Percentiles rank a stretch among this genome's conserved stretches.
phyloP scores from a whole-genome alignment of 2,329 filamentous ascomycete species.

The Graphiopsis chlorocephala region DNA sequence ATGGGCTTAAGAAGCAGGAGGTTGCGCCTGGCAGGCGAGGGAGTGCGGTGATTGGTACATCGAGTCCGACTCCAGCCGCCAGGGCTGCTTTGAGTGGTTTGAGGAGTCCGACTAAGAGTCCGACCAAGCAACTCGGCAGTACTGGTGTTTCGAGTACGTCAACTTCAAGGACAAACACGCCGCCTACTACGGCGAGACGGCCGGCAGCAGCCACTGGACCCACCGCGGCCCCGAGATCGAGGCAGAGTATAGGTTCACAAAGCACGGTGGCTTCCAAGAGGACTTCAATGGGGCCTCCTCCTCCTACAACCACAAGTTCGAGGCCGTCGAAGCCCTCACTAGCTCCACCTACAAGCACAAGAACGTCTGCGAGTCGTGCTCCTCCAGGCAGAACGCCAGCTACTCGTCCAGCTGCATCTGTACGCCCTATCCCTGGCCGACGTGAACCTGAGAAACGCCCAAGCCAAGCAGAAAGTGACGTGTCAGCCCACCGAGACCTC shows the following conservation, averaged over 20 bases:
- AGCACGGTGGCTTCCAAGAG: slow-evolving; percentile 26
- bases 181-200: slow-evolving; percentile 48
- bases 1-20: slow-evolving; percentile 31
- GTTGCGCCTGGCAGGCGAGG: slow-evolving; percentile 25
- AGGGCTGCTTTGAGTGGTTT: slow-evolving; percentile 53
- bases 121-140: slow-evolving; percentile 66
- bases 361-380: slow-evolving; percentile 18
- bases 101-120: slow-evolving; percentile 75
- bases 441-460: slow-evolving; percentile 23
- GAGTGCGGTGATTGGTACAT: slow-evolving; percentile 53
- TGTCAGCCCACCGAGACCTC: background rate
- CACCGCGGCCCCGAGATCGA: slow-evolving; percentile 46
- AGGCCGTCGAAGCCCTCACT: slow-evolving; percentile 18
- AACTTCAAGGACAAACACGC: slow-evolving; percentile 63
- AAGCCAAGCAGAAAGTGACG: slow-evolving; percentile 22
- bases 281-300: slow-evolving; percentile 29
- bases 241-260: slow-evolving; percentile 54
- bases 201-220: slow-evolving; percentile 37
- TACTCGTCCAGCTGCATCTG: slow-evolving; percentile 10
- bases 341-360: slow-evolving; percentile 18
- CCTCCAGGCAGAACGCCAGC: slow-evolving; percentile 16
- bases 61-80: slow-evolving; percentile 67
- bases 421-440: slow-evolving; percentile 19
- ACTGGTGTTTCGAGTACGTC: slow-evolving; percentile 53
- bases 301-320: slow-evolving; percentile 33